These are phyloP conservation scores for Blastomyces parvus DNA, from an alignment of 2,329 filamentous ascomycete genomes.

Conservation along the genomic window DNA sequence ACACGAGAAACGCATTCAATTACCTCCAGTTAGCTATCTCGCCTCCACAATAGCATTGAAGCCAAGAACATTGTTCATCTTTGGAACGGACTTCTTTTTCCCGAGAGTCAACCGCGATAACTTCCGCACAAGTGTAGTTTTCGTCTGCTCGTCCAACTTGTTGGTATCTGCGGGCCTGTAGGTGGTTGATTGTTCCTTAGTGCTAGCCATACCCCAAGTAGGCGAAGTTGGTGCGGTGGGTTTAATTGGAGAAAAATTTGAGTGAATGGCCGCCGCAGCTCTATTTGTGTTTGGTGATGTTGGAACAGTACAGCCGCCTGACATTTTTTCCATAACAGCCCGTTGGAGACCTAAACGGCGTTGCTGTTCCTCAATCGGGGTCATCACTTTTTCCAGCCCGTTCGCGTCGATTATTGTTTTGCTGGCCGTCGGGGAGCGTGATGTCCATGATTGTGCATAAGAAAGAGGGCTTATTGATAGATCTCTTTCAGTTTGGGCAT, in stretches of 20 bases:
- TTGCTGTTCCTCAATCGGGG: background rate
- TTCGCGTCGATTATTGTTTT: constrained; percentile 2
- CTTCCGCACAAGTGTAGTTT: background rate
- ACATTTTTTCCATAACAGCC: constrained; percentile 3
- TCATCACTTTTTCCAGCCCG: constrained; percentile 1
- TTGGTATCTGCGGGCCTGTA: background rate
- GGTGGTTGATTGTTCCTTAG: background rate
- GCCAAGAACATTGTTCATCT: background rate
- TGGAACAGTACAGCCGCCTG: background rate
- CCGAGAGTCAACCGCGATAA: background rate
- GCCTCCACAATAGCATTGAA: background rate
- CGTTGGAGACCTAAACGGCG: constrained; percentile 2
- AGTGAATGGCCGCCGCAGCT: background rate
- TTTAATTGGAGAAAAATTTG: background rate
- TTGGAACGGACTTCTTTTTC: background rate
- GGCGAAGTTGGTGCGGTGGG: background rate
- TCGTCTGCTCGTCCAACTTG: background rate
- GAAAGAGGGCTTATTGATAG: background rate
- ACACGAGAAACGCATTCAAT: background rate
- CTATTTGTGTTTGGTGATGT: background rate
- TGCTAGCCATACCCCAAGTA: background rate
- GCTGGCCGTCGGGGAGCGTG: background rate
- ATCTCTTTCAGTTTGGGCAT: background rate
- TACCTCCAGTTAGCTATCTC: background rate
- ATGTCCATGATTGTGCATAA: background rate